Evolutionary conservation across 352 stramenopile species (phyloP).

Genomic region (Pythium pyrilobum): DNA sequence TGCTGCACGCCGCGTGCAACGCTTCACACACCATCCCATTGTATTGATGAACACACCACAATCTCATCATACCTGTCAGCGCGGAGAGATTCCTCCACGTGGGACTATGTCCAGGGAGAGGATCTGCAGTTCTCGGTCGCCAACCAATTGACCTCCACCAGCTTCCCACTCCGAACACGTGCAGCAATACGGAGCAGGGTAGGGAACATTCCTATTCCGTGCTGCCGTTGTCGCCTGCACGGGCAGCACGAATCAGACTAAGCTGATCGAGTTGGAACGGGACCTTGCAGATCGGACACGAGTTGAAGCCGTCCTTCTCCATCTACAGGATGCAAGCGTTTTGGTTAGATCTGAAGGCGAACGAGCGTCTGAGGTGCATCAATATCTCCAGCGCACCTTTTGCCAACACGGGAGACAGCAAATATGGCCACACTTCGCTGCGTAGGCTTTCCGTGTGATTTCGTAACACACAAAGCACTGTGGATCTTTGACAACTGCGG

Average conservation of each 20-base stretch:
- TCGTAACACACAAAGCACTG: constrained; percentile 86
- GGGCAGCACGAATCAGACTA: constrained; percentile 59
- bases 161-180: too few relatives aligned
- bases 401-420: constrained; percentile 81
- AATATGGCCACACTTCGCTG: constrained; percentile 77
- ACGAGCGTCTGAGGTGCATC: too few relatives aligned
- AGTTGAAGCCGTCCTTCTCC: constrained; percentile 65
- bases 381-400: constrained; percentile 56
- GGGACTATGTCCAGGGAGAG: not conserved
- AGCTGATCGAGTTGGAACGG: constrained; percentile 64
- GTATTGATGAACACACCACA: constrained; percentile 17
- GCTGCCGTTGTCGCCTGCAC: not conserved
- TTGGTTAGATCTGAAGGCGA: too few relatives aligned
- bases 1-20: not conserved
- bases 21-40: not conserved
- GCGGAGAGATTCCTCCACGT: not conserved
- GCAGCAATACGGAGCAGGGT: not conserved
- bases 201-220: not conserved
- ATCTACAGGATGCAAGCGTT: constrained; percentile 3
- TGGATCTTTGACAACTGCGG: constrained; percentile 60
- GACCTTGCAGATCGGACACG: constrained; percentile 72
- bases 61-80: not conserved
- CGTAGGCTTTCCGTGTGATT: constrained; percentile 69
- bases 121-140: too few relatives aligned
- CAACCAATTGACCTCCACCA: too few relatives aligned